Base-by-base conservation (phyloP, 768 basidiomycete genomes). In the Hypholoma sublateritium region DNA sequence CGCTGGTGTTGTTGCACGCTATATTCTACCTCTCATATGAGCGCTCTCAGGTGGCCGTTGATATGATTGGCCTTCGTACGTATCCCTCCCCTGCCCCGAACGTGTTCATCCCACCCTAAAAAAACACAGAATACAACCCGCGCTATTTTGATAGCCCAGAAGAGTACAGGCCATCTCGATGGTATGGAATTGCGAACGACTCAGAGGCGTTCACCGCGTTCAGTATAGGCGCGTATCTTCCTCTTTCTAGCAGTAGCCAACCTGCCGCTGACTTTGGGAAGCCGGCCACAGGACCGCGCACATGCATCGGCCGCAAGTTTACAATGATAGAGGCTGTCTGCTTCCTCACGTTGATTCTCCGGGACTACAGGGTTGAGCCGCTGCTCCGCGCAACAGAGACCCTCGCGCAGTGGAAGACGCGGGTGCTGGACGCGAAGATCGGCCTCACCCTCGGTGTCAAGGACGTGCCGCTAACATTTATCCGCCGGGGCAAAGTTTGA, bases 231-330 rank as follows among this genome's bases (percentile, higher is more conserved):
- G 35, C 39, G 67, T 58, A 43, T 41, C 6, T 14, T n/a, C 39
- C 39, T 13, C 39, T 32, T 32, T 32, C 2, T 32, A 9, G 28
- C 28, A 9, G 28, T 32, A 5, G 28, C 28, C n/a, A n/a, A 9
- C 28, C 6, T 9, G 28, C 9, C 28, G 28, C 28, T 32, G 28
- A 32, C 9, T 32, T 32, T 6, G 9, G 28, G 28, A 5, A 32
- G 5, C 28, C 28, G 28, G 28, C 28, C 28, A 32, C 58, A 77
- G 80, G 80, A 44, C 80, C 81, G 25, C 76, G 83, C 16, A 73
- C 73, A 3, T 87, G 85, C 59, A 68, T 84, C 11, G 85, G 84
- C 5, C 71, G 80, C 32, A 81, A 77, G 58, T 86, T 87, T 59
- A 80, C 84, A 2, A 72, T 75, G 0, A 75, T 72, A 0, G 83